Conservation (phyloP, 2,329 filamentous ascomycete species). For the Capronia americana region DNA sequence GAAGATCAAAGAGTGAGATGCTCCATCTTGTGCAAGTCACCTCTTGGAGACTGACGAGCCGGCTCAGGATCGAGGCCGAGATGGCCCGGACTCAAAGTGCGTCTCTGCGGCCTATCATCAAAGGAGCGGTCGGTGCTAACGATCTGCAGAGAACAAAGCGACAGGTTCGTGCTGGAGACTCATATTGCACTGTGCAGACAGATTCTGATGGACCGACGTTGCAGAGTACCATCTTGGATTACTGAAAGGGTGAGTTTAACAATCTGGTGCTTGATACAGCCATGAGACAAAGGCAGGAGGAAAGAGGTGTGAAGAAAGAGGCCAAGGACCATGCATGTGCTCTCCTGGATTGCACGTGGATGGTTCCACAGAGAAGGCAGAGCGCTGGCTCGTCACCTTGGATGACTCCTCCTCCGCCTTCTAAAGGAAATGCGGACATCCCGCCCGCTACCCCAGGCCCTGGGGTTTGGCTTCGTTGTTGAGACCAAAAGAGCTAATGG, state of each 20-base stretch:
- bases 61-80: constrained; percentile 92
- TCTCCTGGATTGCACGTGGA: neutral
- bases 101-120: constrained; percentile 42
- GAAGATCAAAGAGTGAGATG: constrained; percentile 94
- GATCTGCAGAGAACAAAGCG: constrained; percentile 86
- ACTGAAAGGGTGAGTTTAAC: constrained; percentile 78
- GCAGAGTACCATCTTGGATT: constrained; percentile 97
- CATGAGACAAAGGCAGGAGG: constrained; percentile 1
- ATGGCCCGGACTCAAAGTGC: constrained; percentile 98
- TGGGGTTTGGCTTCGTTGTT: neutral
- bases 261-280: neutral
- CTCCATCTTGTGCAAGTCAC: neutral
- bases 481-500: constrained; percentile 13
- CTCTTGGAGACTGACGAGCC: constrained; percentile 23
- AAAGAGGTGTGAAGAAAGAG: neutral
- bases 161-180: constrained; percentile 72
- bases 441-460: neutral
- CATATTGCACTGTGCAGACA: constrained; percentile 27
- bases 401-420: neutral
- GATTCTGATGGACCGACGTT: constrained; percentile 45
- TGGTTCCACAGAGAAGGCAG: neutral
- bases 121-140: constrained; percentile 21
- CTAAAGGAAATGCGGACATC: neutral
- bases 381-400: neutral
- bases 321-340: neutral